phyloP scores from a whole-genome alignment of 352 stramenopile species.

The Phytophthora constricta region DNA sequence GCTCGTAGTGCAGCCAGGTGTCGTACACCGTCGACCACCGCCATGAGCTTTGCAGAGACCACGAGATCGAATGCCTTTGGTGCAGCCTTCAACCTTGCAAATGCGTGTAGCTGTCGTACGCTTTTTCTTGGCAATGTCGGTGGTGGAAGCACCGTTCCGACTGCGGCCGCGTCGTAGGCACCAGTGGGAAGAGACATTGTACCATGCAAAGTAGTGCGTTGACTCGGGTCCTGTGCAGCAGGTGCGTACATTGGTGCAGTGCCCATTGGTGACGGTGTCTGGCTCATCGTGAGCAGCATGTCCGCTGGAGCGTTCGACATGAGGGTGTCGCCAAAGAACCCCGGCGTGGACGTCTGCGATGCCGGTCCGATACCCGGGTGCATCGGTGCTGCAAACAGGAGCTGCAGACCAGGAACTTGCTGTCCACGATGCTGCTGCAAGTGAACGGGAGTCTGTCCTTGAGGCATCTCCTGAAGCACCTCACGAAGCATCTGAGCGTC shows the following conservation, averaged over 20 bases:
- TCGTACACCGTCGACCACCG: conserved; percentile 80
- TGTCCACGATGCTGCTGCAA: conserved; percentile 21
- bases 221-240: conserved; percentile 11
- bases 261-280: conserved; percentile 17
- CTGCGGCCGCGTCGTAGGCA: conserved; percentile 13
- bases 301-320: conserved; percentile 24
- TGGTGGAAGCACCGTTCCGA: conserved; percentile 11
- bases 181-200: conserved; percentile 17
- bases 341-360: conserved; percentile 3
- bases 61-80: conserved; percentile 78
- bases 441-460: conserved; percentile 23
- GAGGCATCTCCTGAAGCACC: conserved; percentile 45
- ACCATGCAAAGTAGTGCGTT: conserved; percentile 3
- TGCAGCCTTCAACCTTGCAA: conserved; percentile 79
- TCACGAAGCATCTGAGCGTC: conserved; percentile 53
- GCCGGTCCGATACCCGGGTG: conserved; percentile 27
- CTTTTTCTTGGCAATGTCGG: conserved; percentile 53
- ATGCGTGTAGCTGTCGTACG: conserved; percentile 62
- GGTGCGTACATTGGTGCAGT: conserved; percentile 5
- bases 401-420: conserved; percentile 41
- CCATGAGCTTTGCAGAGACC: conserved; percentile 87
- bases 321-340: conserved; percentile 32
- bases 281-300: conserved; percentile 36
- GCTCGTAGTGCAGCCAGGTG: conserved; percentile 78
- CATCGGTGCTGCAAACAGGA: conserved; percentile 44